Base-by-base conservation (phyloP, 2,329 filamentous ascomycete genomes). In the Aspergillus hiratsukae region DNA sequence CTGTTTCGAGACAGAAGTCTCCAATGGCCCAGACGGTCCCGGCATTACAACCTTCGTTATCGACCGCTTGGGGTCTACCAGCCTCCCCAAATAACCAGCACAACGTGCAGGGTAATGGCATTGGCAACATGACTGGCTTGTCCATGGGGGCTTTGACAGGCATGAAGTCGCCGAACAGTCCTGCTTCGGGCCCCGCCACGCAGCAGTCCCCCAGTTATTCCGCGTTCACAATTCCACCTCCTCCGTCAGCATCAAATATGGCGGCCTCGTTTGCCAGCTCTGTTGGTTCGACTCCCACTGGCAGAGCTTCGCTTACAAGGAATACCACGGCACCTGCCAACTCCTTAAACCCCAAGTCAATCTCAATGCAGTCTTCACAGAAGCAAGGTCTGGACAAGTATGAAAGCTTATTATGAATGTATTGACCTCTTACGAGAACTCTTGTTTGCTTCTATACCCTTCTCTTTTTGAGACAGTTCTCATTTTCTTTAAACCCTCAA, bases 351-450 rank as follows among this genome's bases (percentile, higher is more conserved):
- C 64, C 64, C 25, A 64, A 63, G 53, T 55, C 54, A 17, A 53
- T 61, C n/a, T 62, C 67, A 51, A 58, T 65, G 19, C 58, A 62
- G 45, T 56, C 57, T 29, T 61, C 67, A 53, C 72, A 64, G 58
- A 75, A 69, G 59, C 68, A 69, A 54, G 81, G 81, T 1, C 65
- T 84, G 56, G 81, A 83, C 68, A 81, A 80, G 58, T 84, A 80
- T 65, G 80, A 83, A 62, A 84, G 81, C 68, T 73, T 84, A 59
- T 65, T 84, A 57, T 84, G 62, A 67, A 49, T 28, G 19, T 19
- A 43, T 40, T 40, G 14, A 45, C 21, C 37, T 48, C 52, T 29
- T 45, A 29, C n/a, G 51, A 49, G 8, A 41, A 41, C 55, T 49
- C 51, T 49, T 49, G 28, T 53, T 45, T 52, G 4, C 51, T 56